phyloP scores from a whole-genome alignment of 768 basidiomycete genomes.

The Pisolithus orientalis region DNA sequence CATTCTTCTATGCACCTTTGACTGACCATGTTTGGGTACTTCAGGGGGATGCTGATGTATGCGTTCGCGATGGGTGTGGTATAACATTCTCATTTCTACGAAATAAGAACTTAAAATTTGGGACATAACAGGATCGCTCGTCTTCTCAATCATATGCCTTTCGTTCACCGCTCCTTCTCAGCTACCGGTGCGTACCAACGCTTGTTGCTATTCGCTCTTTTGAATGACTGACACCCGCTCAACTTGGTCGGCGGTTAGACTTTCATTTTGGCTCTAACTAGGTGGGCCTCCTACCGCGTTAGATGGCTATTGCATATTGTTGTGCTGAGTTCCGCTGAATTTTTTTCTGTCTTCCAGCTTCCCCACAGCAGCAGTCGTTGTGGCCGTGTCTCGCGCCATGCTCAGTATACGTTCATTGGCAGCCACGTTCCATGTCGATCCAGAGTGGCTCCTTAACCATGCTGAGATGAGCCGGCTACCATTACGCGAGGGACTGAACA shows the following conservation, averaged over 20 bases:
- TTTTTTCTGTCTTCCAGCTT: not conserved
- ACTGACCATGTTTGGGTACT: not conserved
- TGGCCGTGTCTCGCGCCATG: conserved; percentile 34
- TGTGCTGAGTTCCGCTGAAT: not conserved
- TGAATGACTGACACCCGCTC: not conserved
- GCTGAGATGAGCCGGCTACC: conserved; percentile 39
- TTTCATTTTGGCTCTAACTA: conserved; percentile 6
- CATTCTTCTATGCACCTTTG: not conserved
- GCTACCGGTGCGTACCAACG: conserved; percentile 5
- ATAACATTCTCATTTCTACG: not conserved
- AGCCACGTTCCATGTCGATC: conserved; percentile 33
- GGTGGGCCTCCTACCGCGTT: not conserved
- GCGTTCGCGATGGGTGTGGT: conserved; percentile 7
- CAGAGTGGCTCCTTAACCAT: conserved; percentile 39
- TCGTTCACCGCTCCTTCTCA: conserved; percentile 1
- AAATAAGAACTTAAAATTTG: not conserved
- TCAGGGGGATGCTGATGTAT: conserved; percentile 7
- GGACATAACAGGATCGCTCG: conserved; percentile 8
- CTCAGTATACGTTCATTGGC: conserved; percentile 39
- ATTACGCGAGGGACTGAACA: conserved; percentile 30
- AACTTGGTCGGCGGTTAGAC: not conserved
- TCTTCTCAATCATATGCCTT: conserved; percentile 10
- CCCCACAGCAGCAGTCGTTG: conserved; percentile 6
- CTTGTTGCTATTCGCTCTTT: not conserved
- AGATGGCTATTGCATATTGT: conserved; percentile 7